phyloP scores from a whole-genome alignment of 805 yeast genomes.

The Wickerhamiella shivajii region DNA sequence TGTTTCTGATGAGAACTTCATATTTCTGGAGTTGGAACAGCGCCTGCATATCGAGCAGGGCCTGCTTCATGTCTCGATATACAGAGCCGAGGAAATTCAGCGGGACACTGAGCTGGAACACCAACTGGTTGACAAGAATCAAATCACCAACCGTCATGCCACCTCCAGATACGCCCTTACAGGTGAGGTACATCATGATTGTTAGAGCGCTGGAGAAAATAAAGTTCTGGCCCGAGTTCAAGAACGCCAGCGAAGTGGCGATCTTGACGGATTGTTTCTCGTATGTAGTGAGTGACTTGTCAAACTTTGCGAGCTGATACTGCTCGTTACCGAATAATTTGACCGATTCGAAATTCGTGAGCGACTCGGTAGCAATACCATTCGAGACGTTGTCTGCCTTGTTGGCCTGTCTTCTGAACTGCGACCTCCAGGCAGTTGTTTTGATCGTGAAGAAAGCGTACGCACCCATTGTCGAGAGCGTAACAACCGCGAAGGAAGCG shows the following conservation, averaged over 20 bases:
- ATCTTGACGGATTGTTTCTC: constrained; percentile 56
- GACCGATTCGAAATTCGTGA: constrained; percentile 81
- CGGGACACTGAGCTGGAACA: constrained; percentile 91
- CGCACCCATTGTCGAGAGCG: constrained; percentile 75
- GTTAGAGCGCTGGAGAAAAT: constrained; percentile 81
- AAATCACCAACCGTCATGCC: constrained; percentile 83
- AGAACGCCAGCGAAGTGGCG: constrained; percentile 60
- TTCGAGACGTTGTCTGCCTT: constrained; percentile 94
- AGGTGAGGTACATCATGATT: constrained; percentile 96
- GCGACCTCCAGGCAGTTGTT: constrained; percentile 94
- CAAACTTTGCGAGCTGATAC: constrained; percentile 67
- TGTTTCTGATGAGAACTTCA: constrained; percentile 49
- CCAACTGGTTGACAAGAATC: constrained; percentile 87
- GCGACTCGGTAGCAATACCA: constrained; percentile 80
- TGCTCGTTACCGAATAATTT: constrained; percentile 86
- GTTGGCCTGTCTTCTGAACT: constrained; percentile 78
- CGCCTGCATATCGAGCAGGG: constrained; percentile 90
- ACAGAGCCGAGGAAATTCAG: constrained; percentile 90
- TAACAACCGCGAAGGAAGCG: constrained; percentile 71
- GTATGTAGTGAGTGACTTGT: constrained; percentile 55
- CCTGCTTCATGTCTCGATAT: constrained; percentile 85
- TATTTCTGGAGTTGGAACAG: constrained; percentile 72
- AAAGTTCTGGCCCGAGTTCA: constrained; percentile 65
- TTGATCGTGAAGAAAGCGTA: constrained; percentile 76
- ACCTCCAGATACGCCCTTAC: constrained; percentile 79